Evolutionary conservation across 305 asterid species (phyloP).

Genomic region (Fraxinus sp.): DNA sequence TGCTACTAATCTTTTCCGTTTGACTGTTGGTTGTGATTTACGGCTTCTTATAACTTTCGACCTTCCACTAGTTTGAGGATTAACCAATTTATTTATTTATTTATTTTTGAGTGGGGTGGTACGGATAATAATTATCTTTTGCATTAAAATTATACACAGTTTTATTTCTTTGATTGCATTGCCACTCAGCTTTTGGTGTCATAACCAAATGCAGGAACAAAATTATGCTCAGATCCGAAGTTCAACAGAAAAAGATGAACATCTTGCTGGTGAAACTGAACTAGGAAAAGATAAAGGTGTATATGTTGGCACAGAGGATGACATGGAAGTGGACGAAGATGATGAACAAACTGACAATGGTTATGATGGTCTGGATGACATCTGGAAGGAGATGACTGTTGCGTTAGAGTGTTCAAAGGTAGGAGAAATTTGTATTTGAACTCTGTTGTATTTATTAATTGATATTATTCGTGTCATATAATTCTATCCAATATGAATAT

Average conservation of each 20-base stretch:
- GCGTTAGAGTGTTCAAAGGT: constrained; percentile 89
- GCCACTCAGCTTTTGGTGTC: constrained; percentile 11
- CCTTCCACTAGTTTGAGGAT: background rate
- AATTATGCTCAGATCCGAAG: constrained; percentile 31
- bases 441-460: constrained; percentile 1
- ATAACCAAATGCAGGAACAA: constrained; percentile 31
- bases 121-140: background rate
- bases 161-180: constrained; percentile 22
- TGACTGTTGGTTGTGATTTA: background rate
- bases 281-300: constrained; percentile 39
- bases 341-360: constrained; percentile 39
- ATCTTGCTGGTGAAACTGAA: constrained; percentile 27
- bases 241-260: constrained; percentile 29
- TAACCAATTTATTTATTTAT: constrained; percentile 4
- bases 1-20: background rate
- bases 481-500: background rate
- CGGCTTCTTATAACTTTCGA: background rate
- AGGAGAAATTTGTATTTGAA: constrained; percentile 19
- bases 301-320: constrained; percentile 61
- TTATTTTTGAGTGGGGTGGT: background rate
- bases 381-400: constrained; percentile 79
- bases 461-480: background rate
- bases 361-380: constrained; percentile 71
- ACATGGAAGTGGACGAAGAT: constrained; percentile 39
- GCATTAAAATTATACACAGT: background rate